Base-by-base conservation (phyloP, 345 rosid genomes). In the Toxicodendron radicans region DNA sequence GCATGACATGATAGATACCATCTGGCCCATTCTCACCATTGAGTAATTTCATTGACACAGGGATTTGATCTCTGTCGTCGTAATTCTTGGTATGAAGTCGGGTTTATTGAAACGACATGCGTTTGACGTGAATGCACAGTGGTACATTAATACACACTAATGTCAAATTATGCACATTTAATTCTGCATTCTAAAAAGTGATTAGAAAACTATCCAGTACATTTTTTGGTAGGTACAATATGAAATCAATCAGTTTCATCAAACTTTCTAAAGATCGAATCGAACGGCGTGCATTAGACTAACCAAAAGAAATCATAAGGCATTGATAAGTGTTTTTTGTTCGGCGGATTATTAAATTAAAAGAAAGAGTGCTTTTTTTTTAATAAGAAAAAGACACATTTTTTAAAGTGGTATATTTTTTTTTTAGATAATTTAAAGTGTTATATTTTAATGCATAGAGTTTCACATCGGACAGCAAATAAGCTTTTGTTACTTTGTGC, bases 391-490 rank as follows among this genome's bases (percentile, higher is more conserved):
- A 70, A 70, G 75, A 41, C 75, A 76, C 77, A 73, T 65, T 65
- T 56, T 48, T 46, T 57, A 54, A 64, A 66, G 46, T 32, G 45
- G 38, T 66, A 41, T 81, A 74, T n/a, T n/a, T n/a, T n/a, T n/a
- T n/a, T n/a, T n/a, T n/a, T n/a, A n/a, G n/a, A n/a, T n/a, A n/a
- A n/a, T 48, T 46, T 57, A 54, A 64, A 66, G 46, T 32, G 45
- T 27, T 66, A 41, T 81, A 74, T 80, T 84, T 85, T 82, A 84
- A 78, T 76, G 84, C 87, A 66, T 66, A 45, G 88, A 83, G 90
- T 73, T 83, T 83, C 86, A 76, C 85, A 79, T 79, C 83, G 65
- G 85, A 85, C 84, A 77, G 79, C 84, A 73, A 84, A 75, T 61
- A 75, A 71, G 71, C 74, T 68, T 75, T 79, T 69, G 83, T 83